phyloP scores from a whole-genome alignment of 2,329 filamentous ascomycete genomes.

The Talaromyces amestolkiae region DNA sequence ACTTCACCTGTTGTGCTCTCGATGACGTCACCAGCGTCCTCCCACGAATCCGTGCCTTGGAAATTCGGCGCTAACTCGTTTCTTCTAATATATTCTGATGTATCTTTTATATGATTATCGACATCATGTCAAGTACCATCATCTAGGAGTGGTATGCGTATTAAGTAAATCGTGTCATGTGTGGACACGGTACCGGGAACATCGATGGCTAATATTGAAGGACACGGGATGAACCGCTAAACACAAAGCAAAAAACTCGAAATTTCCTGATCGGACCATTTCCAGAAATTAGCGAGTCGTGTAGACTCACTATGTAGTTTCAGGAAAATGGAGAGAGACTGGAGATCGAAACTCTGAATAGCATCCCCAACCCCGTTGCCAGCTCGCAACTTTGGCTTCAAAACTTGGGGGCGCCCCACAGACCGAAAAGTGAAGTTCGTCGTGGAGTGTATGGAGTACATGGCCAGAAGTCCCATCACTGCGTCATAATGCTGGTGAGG shows the following conservation, averaged over 20 bases:
- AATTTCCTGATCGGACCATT: neutral
- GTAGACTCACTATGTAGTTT: neutral
- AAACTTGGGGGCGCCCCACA: neutral
- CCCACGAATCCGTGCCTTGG: slow-evolving; percentile 13
- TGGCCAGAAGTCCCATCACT: neutral
- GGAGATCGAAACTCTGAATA: neutral
- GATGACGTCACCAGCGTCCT: slow-evolving; percentile 13
- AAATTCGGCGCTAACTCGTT: slow-evolving; percentile 14
- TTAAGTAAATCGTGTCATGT: neutral
- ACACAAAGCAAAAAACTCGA: neutral
- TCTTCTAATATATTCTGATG: neutral
- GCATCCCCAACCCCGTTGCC: neutral
- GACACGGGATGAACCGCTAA: neutral
- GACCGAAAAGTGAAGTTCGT: no score
- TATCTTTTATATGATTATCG: neutral
- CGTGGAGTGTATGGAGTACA: neutral
- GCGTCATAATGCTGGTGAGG: slow-evolving; percentile 2
- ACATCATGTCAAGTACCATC: neutral
- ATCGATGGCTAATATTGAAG: neutral
- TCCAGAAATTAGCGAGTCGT: neutral
- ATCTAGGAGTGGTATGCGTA: neutral
- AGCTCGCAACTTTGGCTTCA: neutral
- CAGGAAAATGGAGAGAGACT: neutral
- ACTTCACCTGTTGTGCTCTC: neutral
- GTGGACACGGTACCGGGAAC: neutral